Evolutionary conservation across 768 basidiomycete species (phyloP).

Genomic region (Lentinula aciculospora): DNA sequence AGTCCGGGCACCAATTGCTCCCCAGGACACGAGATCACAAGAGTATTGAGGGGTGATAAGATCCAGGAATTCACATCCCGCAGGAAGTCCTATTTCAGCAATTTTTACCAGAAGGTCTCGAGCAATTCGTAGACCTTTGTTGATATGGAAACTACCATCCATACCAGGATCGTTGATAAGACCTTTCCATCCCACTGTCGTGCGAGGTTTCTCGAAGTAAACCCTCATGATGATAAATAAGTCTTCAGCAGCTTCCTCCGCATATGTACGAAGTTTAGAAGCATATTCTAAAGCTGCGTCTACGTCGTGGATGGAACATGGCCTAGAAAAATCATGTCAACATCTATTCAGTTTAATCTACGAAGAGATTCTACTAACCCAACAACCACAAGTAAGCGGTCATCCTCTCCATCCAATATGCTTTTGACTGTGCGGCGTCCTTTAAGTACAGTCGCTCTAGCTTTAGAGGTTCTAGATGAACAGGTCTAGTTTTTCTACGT

Average conservation of each 20-base stretch:
- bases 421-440: constrained; percentile 75
- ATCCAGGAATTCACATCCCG: constrained; percentile 92
- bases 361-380: constrained; percentile 47
- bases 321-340: background rate
- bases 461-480: constrained; percentile 55
- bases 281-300: constrained; percentile 84
- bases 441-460: constrained; percentile 88
- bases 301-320: constrained; percentile 86
- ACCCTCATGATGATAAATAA: constrained; percentile 92
- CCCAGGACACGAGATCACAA: constrained; percentile 77
- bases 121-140: constrained; percentile 89
- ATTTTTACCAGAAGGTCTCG: constrained; percentile 89
- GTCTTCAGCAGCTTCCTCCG: constrained; percentile 54
- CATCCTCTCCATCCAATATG: constrained; percentile 80
- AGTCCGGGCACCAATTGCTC: constrained; percentile 94
- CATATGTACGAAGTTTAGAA: constrained; percentile 45
- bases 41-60: constrained; percentile 80
- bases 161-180: constrained; percentile 89
- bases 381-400: constrained; percentile 83
- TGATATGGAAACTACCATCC: constrained; percentile 92
- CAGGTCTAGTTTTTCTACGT: background rate
- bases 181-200: constrained; percentile 98
- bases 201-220: constrained; percentile 96
- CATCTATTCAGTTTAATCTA: too few relatives aligned
- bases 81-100: constrained; percentile 83